Evolutionary conservation across 2,329 filamentous ascomycete genomes (phyloP), one percentile per base, ranked within the genome.

Genomic region (Monosporascus sp.): DNA sequence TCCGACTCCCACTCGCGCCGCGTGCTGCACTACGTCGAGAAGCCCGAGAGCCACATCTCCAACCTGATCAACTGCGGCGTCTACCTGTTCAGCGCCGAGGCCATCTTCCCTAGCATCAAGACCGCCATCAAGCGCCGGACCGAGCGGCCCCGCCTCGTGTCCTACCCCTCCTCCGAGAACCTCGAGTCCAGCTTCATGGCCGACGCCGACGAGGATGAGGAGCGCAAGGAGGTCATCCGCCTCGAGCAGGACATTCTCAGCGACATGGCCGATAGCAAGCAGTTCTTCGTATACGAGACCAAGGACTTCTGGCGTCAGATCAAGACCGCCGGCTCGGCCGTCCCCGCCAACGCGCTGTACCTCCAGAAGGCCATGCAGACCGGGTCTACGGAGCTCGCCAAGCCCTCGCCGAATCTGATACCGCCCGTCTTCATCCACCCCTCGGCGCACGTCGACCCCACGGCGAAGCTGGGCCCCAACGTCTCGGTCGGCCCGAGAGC

Each of bases 291-390:
- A 35, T 89, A 96, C 72, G 94, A 99, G 78, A 97, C 93, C 61
- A 96, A 95, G 77, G 94, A 97, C 72, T 99, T 99, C 74, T 99
- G 94, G 94, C 91, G 94, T 64, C 94, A 99, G 79, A 97, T 99
- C 82, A 99, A 99, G 83, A 97, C 94, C 2, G 94, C 94, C 55
- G 94, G 94, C 55, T 97, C 93, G 6, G 94, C 94, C 49, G 91
- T 99, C 28, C 94, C 94, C 17, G 94, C 94, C 58, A 97, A 97
- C 68, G 94, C 94, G 15, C 82, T 99, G 37, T 99, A 99, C 75
- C 84, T 99, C 51, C 91, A 95, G 70, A 91, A 97, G 77, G 93
- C 94, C 20, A 88, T 88, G 78, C 93, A 97, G 74, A 82, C 79
- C 45, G 85, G 85, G 61, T 91, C 89, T 40, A 79, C 85, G 51